Base-by-base conservation (phyloP, 2,329 filamentous ascomycete genomes). In the Bipolaris cookei region DNA sequence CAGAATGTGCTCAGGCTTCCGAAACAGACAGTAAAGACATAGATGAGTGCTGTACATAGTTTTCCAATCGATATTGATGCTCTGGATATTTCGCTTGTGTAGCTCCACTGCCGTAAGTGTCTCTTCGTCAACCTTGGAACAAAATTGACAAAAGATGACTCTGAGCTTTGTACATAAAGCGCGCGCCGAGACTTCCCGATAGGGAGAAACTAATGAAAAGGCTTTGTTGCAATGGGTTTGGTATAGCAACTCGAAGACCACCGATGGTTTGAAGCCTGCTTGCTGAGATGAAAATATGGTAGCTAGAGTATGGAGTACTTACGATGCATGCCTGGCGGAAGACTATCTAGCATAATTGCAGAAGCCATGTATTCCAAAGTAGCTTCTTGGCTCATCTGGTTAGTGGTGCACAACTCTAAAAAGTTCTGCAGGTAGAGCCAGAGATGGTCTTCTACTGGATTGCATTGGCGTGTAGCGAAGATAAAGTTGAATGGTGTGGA, bases 1-100 rank as follows among this genome's bases (percentile, higher is more conserved):
- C 8, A 64, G n/a, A 13, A 34, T 47, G 49, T 65, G 43, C 41
- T 65, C 18, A 25, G 50, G 54, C 35, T 64, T 59, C 20, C 41
- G 28, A 6, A 35, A 46, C 23, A 65, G 45, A 4, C 21, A 65
- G 41, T 55, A 60, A 11, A 65, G 43, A 32, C 39, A 65, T 1
- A 54, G 34, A 20, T 54, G 14, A 41, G 46, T 49, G 28, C 53
- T 65, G 5, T 47, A 32, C 6, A 65, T 44, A 3, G n/a, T 39
- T 3, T 50, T 44, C 58, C 13, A 66, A 20, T 63, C 16, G 6
- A 58, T 61, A 5, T 25, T 0, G 38, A 63, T 42, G n/a, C 14
- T 11, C 6, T 58, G 6, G 5, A 65, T 35, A 28, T 47, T 58
- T 49, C 20, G 49, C 16, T 53, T 52, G 16, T 62, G 38, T 35